Evolutionary conservation across 371 early-diverging fungal species (phyloP).

Genomic region (Nematocida sp.): DNA sequence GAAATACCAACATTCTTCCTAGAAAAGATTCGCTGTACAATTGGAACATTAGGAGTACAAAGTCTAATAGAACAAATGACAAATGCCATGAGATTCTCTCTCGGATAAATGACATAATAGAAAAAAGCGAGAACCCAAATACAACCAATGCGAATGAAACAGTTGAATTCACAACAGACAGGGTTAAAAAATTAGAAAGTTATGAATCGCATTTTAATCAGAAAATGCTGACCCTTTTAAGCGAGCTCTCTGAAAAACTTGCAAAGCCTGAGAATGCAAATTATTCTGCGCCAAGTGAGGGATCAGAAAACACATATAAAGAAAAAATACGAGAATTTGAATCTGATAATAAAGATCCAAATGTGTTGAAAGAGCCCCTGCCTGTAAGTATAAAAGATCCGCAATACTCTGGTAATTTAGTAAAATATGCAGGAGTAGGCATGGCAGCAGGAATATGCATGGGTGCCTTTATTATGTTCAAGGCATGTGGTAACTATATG

Average conservation of each 20-base stretch:
- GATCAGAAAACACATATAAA: not conserved
- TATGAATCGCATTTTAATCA: slow-evolving; percentile 46
- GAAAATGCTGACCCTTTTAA: slow-evolving; percentile 40
- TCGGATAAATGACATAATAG: slow-evolving; percentile 33
- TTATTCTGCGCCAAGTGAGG: not conserved
- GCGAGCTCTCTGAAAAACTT: slow-evolving; percentile 37
- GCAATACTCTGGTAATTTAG: not conserved
- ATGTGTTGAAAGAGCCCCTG: not conserved
- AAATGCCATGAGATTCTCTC: slow-evolving; percentile 23
- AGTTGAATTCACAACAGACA: not conserved
- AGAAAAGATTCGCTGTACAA: not conserved
- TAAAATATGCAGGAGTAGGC: slow-evolving; percentile 4
- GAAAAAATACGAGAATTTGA: not conserved
- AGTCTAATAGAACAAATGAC: not conserved
- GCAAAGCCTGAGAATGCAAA: not conserved
- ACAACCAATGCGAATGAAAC: not conserved
- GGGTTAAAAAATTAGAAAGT: slow-evolving; percentile 18
- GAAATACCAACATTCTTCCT: slow-evolving; percentile 4
- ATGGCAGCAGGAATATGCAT: not conserved
- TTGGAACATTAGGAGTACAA: not conserved
- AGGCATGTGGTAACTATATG: not conserved
- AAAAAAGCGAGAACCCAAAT: slow-evolving; percentile 5
- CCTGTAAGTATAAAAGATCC: not conserved
- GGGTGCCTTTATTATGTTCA: slow-evolving; percentile 1
- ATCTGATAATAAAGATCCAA: not conserved